A percentile compares a stretch with the other conserved stretches of the same genome.
These are phyloP conservation scores for Chaetoceros muelleri DNA, from an alignment of 108 stramenopile genomes.

Conservation along the genomic window DNA sequence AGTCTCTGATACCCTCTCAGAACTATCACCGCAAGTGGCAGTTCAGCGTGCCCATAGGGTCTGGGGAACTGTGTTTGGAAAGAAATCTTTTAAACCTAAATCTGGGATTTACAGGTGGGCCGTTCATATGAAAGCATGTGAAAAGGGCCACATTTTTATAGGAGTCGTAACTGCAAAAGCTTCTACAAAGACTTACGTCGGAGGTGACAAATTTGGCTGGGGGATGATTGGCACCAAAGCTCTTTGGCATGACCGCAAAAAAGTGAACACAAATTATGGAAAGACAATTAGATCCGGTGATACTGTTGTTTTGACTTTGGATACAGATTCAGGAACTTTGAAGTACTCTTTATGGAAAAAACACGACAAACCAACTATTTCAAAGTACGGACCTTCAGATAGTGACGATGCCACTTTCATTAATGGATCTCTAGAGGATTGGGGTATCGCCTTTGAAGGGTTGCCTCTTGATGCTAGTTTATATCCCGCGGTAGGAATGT, in stretches of 20 bases:
- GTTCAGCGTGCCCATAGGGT: conserved; percentile 80
- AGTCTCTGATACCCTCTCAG: conserved; percentile 30
- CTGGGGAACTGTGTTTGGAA: conserved; percentile 70
- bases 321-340: conserved; percentile 73
- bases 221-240: conserved; percentile 96
- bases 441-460: conserved; percentile 83
- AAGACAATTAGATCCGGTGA: conserved; percentile 67
- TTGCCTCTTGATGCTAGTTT: conserved; percentile 65
- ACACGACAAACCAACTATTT: conserved; percentile 19
- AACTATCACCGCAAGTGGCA: no score
- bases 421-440: conserved; percentile 56
- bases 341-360: conserved; percentile 76
- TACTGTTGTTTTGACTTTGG: conserved; percentile 62
- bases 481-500: conserved; percentile 78
- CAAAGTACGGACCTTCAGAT: conserved; percentile 9
- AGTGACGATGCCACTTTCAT: conserved; percentile 14
- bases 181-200: conserved; percentile 85
- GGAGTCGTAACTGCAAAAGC: conserved; percentile 88
- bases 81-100: conserved; percentile 50
- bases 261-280: conserved; percentile 71
- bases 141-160: conserved; percentile 90
- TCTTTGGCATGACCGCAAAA: conserved; percentile 74
- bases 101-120: conserved; percentile 76
- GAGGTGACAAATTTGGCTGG: conserved; percentile 96
- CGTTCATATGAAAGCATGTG: conserved; percentile 79